Percentiles rank a stretch among this genome's conserved stretches.
phyloP scores from a whole-genome alignment of 257 asterid species.

The Henckelia pumila region DNA sequence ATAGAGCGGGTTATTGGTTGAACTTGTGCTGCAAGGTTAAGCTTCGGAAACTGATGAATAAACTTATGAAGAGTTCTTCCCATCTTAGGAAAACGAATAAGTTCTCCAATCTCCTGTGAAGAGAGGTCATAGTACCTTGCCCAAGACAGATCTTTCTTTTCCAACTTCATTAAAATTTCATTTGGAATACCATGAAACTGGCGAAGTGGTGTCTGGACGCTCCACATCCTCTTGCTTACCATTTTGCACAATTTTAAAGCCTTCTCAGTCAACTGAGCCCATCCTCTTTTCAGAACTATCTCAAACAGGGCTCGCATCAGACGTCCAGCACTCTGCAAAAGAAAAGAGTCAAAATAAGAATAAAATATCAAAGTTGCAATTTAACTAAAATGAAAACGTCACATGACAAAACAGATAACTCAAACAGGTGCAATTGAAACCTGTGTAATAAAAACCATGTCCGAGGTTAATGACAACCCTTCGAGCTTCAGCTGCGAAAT shows the following conservation, averaged over 20 bases:
- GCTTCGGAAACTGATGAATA: conserved; percentile 16
- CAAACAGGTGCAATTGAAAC: neutral
- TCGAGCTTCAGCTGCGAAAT: conserved; percentile 20
- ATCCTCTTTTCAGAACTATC: conserved; percentile 15
- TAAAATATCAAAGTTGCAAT: no score
- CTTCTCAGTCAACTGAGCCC: conserved; percentile 19
- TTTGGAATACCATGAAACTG: conserved; percentile 17
- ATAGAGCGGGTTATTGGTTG: conserved; percentile 15
- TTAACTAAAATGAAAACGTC: no score
- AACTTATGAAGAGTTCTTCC: conserved; percentile 20
- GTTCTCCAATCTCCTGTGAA: conserved; percentile 16
- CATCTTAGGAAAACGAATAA: conserved; percentile 14
- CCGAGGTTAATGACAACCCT: conserved; percentile 10
- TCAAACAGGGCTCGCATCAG: conserved; percentile 17
- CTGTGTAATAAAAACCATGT: conserved; percentile 17
- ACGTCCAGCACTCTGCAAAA: conserved; percentile 20
- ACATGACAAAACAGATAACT: no score
- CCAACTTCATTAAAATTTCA: conserved; percentile 15
- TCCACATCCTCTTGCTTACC: conserved; percentile 19
- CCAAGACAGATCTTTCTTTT: conserved; percentile 19
- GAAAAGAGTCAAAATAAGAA: neutral
- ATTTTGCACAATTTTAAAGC: conserved; percentile 19
- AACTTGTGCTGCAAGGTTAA: conserved; percentile 20
- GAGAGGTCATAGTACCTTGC: conserved; percentile 18
- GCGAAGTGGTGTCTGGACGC: conserved; percentile 16